Evolutionary conservation across 2,329 filamentous ascomycete genomes (phyloP).

Genomic region (Fusarium anguioides): DNA sequence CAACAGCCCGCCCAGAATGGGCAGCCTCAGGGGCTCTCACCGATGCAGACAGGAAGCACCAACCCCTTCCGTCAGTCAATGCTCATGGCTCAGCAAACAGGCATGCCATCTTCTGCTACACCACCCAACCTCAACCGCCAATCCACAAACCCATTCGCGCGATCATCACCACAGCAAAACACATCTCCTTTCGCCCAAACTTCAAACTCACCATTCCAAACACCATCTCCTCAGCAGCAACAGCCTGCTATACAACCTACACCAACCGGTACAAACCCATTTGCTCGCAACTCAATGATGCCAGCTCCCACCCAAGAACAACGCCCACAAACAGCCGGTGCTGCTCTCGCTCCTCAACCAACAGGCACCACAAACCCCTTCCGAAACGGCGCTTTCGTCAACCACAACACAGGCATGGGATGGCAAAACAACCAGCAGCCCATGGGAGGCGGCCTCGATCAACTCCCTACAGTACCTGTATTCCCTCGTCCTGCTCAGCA

Average conservation of each 20-base stretch:
- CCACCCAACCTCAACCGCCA: slow-evolving; percentile 64
- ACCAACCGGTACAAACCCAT: slow-evolving; percentile 69
- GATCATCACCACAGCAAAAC: slow-evolving; percentile 63
- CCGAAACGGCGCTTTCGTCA: slow-evolving; percentile 88
- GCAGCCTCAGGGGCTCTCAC: slow-evolving; percentile 40
- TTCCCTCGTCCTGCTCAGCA: slow-evolving; percentile 83
- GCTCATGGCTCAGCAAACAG: slow-evolving; percentile 71
- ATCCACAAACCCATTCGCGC: slow-evolving; percentile 89
- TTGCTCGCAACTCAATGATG: slow-evolving; percentile 58
- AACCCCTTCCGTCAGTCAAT: slow-evolving; percentile 97
- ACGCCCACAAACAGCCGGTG: slow-evolving; percentile 58
- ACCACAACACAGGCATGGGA: slow-evolving; percentile 85
- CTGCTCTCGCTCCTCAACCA: slow-evolving; percentile 74
- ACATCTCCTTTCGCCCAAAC: slow-evolving; percentile 51
- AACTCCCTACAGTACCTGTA: slow-evolving; percentile 80
- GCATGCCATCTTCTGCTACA: slow-evolving; percentile 58
- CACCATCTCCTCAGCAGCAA: slow-evolving; percentile 50
- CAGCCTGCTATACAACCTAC: slow-evolving; percentile 57
- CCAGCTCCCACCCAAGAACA: slow-evolving; percentile 51
- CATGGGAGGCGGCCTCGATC: slow-evolving; percentile 84
- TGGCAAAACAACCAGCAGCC: slow-evolving; percentile 86
- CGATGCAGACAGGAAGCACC: slow-evolving; percentile 63
- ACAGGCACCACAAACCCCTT: slow-evolving; percentile 96
- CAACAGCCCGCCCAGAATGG: slow-evolving; percentile 38
- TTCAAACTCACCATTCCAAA: slow-evolving; percentile 57